Percentiles rank a stretch among this genome's conserved stretches.
Evolutionary conservation across 306 rosid species (phyloP).

Genomic region (Vigna unguiculata): DNA sequence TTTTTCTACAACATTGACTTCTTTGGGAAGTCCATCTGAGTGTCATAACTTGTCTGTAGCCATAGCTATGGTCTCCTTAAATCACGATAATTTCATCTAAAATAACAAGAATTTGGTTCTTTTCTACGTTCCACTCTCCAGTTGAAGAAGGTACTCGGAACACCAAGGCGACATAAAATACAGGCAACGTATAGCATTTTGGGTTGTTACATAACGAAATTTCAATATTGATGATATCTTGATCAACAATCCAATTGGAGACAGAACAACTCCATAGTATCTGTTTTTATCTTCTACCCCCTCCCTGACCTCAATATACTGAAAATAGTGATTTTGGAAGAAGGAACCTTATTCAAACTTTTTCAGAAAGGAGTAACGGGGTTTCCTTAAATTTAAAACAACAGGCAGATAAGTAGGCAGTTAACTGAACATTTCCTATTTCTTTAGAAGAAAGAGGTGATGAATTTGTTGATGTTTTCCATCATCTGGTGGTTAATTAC

Average conservation of each 20-base stretch:
- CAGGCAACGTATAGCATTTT: neutral
- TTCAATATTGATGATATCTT: constrained; percentile 6
- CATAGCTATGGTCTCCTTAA: too few species aligned
- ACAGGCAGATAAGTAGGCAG: constrained; percentile 8
- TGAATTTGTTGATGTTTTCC: constrained; percentile 7
- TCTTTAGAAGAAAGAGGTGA: constrained; percentile 12
- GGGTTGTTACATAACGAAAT: constrained; percentile 18
- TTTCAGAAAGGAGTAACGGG: constrained; percentile 4
- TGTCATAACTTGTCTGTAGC: too few species aligned
- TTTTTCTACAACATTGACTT: too few species aligned
- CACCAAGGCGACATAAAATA: neutral
- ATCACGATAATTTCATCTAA: too few species aligned
- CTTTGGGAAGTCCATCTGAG: too few species aligned
- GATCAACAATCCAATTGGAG: neutral
- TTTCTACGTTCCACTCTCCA: too few species aligned
- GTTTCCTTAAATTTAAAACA: neutral
- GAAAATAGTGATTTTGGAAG: constrained; percentile 11
- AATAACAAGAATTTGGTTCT: too few species aligned
- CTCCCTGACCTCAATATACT: neutral
- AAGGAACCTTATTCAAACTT: neutral
- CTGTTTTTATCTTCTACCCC: neutral
- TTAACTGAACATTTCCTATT: constrained; percentile 28
- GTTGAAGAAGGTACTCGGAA: neutral
- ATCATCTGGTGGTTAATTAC: constrained; percentile 28
- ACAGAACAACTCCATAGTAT: neutral